phyloP scores from a whole-genome alignment of 768 basidiomycete genomes.

The Suillus tomentosus region DNA sequence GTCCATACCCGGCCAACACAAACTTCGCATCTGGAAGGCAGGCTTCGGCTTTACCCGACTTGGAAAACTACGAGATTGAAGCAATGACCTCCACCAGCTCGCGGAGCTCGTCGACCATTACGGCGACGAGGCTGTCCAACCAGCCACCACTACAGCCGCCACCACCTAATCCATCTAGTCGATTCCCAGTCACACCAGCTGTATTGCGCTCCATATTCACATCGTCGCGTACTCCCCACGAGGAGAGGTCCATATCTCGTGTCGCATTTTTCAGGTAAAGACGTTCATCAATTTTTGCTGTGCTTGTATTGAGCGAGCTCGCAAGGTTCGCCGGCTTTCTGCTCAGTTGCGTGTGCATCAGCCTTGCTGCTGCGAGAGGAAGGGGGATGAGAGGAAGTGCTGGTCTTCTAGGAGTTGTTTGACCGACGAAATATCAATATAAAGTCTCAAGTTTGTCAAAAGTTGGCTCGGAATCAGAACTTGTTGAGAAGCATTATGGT shows the following conservation, averaged over 20 bases:
- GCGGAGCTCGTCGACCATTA: conserved; percentile 54
- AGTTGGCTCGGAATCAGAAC: not conserved
- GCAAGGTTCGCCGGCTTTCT: conserved; percentile 79
- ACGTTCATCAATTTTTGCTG: conserved; percentile 8
- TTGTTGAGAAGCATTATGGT: conserved; percentile 6
- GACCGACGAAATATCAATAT: not conserved
- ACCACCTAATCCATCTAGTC: conserved; percentile 50
- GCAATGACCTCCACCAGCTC: conserved; percentile 38
- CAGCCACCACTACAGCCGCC: conserved; percentile 38
- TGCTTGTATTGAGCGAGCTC: conserved; percentile 4
- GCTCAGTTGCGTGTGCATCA: conserved; percentile 79
- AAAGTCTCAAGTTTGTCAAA: not conserved
- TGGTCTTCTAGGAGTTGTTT: conserved; percentile 69
- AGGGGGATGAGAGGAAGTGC: conserved; percentile 67
- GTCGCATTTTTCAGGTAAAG: conserved; percentile 82
- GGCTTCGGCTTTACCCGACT: conserved; percentile 3
- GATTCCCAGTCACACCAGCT: conserved; percentile 83
- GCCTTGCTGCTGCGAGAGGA: conserved; percentile 70
- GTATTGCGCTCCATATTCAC: conserved; percentile 84
- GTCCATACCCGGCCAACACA: conserved; percentile 4
- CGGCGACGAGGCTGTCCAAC: conserved; percentile 37
- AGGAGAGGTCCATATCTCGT: conserved; percentile 82
- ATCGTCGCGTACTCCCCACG: conserved; percentile 77
- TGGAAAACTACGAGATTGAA: not conserved
- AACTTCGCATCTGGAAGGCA: not conserved